Base-by-base conservation (phyloP, 768 basidiomycete genomes). In the Fomitopsis serialis region DNA sequence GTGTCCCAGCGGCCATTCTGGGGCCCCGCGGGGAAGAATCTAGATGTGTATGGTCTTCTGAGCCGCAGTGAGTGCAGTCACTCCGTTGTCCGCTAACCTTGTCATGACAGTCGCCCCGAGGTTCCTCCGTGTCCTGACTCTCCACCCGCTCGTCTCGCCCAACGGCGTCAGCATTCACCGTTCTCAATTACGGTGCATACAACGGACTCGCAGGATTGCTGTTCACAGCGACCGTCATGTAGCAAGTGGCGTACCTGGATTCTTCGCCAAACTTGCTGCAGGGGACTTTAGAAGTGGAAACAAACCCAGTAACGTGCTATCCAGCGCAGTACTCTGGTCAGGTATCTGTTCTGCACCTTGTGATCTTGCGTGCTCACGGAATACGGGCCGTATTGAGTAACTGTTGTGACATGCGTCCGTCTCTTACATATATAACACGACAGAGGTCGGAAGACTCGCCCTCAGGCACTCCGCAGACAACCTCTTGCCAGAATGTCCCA, bases 401-500 rank as follows among this genome's bases (percentile, higher is more conserved):
- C n/a, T 27, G 21, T 8, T 22, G 34, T 23, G 48, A 27, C 9
- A 11, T 17, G 21, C n/a, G 35, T 19, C 35, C n/a, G 22, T 6
- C 34, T 22, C 35, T 37, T 36, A 5, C 6, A 21, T 8, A 45
- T 52, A 52, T 52, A 52, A 52, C 23, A 23, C 21, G 12, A 19
- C 12, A 11, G 2, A 19, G 42, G 23, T 21, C 12, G 25, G 29
- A 29, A 19, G 27, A n/a, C 12, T 29, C 22, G 21, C 15, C 40
- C 36, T 47, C 46, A 40, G 37, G 37, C 19, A 40, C 5, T 24
- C 9, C 25, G 8, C 49, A 25, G 36, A 5, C 42, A 5, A 34
- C 32, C 43, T 32, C 43, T 32, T 3, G 24, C 35, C n/a, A 50
- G 13, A 17, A 57, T 43, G 50, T 54, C 58, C 54, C 23, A 44